These are phyloP conservation scores for Tieghemostelium lacteum DNA, from an alignment of 78 protist genomes.

Conservation along the genomic window DNA sequence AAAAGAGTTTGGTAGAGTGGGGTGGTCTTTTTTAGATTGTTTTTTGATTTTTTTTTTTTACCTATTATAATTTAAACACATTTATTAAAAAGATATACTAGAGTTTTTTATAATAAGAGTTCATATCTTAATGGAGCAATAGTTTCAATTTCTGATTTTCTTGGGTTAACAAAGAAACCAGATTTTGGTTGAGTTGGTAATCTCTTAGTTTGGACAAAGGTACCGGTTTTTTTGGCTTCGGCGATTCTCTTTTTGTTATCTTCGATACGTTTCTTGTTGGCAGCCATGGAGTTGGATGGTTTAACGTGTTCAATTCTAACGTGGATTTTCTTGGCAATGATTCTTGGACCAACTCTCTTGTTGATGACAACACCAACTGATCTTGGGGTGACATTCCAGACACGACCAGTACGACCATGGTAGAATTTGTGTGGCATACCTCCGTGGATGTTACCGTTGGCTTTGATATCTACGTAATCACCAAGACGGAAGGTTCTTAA, in stretches of 20 bases:
- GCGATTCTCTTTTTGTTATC: constrained; percentile 9
- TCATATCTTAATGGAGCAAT: constrained; percentile 70
- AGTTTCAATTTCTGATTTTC: constrained; percentile 64
- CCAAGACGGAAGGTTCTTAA: constrained; percentile 92
- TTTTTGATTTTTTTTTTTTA: too few species aligned
- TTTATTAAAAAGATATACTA: too few species aligned
- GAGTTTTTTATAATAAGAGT: constrained; percentile 37
- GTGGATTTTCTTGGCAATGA: constrained; percentile 97
- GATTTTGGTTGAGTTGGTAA: constrained; percentile 69
- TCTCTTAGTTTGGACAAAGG: constrained; percentile 1
- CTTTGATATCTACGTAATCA: constrained; percentile 96
- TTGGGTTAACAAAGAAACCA: constrained; percentile 78
- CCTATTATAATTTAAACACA: too few species aligned
- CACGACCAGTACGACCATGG: constrained; percentile 99
- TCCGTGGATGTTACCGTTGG: constrained; percentile 96
- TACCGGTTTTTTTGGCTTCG: constrained; percentile 41
- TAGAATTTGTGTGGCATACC: constrained; percentile 99
- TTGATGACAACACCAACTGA: constrained; percentile 99
- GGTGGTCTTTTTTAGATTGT: too few species aligned
- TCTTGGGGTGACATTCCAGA: constrained; percentile 98
- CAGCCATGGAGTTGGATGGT: constrained; percentile 95
- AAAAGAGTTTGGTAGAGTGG: too few species aligned
- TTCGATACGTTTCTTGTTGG: constrained; percentile 89
- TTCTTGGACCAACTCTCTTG: constrained; percentile 96
- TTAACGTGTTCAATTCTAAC: constrained; percentile 99